Conservation (phyloP, 768 basidiomycete species). For the Omphalotus guepiniiformis region DNA sequence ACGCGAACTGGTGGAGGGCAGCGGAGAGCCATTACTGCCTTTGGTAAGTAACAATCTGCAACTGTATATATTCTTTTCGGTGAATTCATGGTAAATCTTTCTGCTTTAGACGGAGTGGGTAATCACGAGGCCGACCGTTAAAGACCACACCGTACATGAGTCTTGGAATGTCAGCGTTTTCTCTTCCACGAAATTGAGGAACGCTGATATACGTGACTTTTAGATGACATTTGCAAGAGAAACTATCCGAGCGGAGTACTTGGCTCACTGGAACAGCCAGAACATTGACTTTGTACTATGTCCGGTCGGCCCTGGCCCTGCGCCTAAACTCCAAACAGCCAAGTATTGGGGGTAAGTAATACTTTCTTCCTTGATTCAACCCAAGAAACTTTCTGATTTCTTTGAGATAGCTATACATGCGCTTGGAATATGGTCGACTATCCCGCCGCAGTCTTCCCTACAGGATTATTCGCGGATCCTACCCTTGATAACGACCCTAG, state of each 20-base stretch:
- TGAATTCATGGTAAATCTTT: constrained; percentile 2
- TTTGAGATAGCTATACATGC: constrained; percentile 30
- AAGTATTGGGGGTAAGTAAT: constrained; percentile 31
- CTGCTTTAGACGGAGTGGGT: constrained; percentile 27
- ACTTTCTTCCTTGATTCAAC: background rate
- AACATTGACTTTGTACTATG: constrained; percentile 36
- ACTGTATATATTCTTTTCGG: too few relatives aligned
- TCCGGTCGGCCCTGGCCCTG: constrained; percentile 31
- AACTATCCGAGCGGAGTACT: constrained; percentile 27
- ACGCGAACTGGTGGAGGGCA: constrained; percentile 17
- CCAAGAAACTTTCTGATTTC: constrained; percentile 6
- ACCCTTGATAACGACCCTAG: constrained; percentile 17
- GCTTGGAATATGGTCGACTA: constrained; percentile 43
- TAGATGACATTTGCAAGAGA: constrained; percentile 30
- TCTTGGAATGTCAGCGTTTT: constrained; percentile 24
- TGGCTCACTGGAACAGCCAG: constrained; percentile 34
- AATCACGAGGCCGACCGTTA: constrained; percentile 22
- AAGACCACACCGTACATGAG: constrained; percentile 18
- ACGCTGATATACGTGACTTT: constrained; percentile 17
- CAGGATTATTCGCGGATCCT: constrained; percentile 28
- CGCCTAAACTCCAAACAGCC: constrained; percentile 32
- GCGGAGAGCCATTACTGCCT: constrained; percentile 32
- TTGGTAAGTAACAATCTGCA: too few relatives aligned
- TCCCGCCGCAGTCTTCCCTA: constrained; percentile 40
- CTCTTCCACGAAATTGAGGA: background rate